These are phyloP conservation scores for Rhodotorula paludigena DNA, from an alignment of 768 basidiomycete species.

Conservation along the genomic window DNA sequence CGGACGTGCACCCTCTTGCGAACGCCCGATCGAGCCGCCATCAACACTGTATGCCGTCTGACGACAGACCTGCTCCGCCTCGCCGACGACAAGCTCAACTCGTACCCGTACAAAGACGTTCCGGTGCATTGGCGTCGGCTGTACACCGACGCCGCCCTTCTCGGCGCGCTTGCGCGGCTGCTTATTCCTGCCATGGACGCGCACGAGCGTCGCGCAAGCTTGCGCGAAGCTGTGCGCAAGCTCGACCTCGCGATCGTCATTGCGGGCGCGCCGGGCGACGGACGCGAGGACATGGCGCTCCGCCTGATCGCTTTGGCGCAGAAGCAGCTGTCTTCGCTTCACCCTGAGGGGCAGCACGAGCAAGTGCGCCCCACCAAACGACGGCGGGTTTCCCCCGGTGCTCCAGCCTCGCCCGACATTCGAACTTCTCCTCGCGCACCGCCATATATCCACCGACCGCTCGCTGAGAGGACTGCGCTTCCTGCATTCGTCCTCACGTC, in stretches of 20 bases:
- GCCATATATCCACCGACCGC: conserved; percentile 37
- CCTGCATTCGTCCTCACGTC: conserved; percentile 52
- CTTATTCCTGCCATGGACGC: background rate
- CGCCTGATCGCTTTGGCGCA: conserved; percentile 64
- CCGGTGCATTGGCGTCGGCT: conserved; percentile 45
- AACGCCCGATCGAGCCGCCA: background rate
- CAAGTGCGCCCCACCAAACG: background rate
- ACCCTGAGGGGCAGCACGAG: background rate
- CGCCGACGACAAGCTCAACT: conserved; percentile 56
- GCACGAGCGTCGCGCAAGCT: no score
- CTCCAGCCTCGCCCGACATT: conserved; percentile 11
- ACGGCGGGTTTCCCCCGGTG: conserved; percentile 9
- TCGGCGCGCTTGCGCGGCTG: conserved; percentile 47
- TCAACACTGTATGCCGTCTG: background rate
- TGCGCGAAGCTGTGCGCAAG: conserved; percentile 52
- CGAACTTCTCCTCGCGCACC: conserved; percentile 12
- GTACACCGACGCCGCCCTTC: conserved; percentile 69
- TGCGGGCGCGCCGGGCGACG: conserved; percentile 66
- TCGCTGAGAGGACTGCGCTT: conserved; percentile 50
- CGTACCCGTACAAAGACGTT: conserved; percentile 46
- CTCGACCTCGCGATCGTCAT: conserved; percentile 79
- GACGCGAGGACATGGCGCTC: conserved; percentile 60
- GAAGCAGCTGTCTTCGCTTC: conserved; percentile 14
- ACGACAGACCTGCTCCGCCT: conserved; percentile 49
- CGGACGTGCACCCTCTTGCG: background rate